phyloP scores from a whole-genome alignment of 2,329 filamentous ascomycete genomes.

The Exophiala mesophila region DNA sequence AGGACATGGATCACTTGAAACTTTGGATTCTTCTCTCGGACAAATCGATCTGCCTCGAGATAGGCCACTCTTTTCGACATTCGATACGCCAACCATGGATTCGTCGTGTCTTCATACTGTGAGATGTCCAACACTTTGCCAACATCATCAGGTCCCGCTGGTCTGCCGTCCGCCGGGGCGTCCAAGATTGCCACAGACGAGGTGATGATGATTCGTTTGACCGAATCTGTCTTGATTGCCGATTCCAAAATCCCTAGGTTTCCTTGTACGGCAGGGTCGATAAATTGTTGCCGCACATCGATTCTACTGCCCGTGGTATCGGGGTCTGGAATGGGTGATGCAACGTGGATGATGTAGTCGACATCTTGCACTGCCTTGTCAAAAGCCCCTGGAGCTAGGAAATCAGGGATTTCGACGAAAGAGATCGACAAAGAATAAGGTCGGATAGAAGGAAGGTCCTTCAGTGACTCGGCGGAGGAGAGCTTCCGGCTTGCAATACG shows the following conservation, averaged over 20 bases:
- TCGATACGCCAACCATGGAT: conserved; percentile 2
- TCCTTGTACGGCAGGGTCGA: conserved; percentile 29
- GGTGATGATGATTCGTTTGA: conserved; percentile 23
- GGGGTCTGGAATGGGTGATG: conserved; percentile 17
- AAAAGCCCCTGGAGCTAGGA: conserved; percentile 9
- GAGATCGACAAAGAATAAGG: conserved; percentile 20
- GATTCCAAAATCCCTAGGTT: conserved; percentile 16
- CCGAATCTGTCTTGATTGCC: conserved; percentile 12
- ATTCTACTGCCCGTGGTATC: neutral
- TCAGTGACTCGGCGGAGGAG: conserved; percentile 16
- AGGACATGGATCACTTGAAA: conserved; percentile 20
- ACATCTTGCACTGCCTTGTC: conserved; percentile 10
- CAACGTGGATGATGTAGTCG: conserved; percentile 20
- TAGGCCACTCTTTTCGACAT: conserved; percentile 4
- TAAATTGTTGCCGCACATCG: conserved; percentile 21
- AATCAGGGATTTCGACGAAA: conserved; percentile 19
- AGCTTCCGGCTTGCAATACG: conserved; percentile 24
- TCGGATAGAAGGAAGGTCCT: conserved; percentile 8
- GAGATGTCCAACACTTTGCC: neutral
- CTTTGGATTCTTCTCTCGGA: conserved; percentile 30
- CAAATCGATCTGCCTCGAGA: conserved; percentile 32
- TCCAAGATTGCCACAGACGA: conserved; percentile 15
- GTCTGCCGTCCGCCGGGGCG: conserved; percentile 17
- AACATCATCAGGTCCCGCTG: conserved; percentile 25
- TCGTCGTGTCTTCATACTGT: neutral